Evolutionary conservation across 1,284 basidiomycete genomes (phyloP).

Genomic region (Testicularia cyperi): DNA sequence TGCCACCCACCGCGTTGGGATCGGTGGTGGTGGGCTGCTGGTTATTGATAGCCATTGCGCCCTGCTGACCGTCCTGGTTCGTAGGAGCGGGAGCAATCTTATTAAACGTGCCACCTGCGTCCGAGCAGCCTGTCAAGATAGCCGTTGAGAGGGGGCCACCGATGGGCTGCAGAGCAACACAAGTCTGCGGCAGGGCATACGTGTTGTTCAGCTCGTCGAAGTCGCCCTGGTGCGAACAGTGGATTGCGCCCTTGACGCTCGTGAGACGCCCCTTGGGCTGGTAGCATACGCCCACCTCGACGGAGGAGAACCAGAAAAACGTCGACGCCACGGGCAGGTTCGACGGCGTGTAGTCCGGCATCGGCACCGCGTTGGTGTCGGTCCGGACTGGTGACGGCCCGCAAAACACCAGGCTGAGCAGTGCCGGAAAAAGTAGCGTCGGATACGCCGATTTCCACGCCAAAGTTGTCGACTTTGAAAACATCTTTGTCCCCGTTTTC

Average conservation of each 20-base stretch:
- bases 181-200: constrained; percentile 26
- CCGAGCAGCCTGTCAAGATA: constrained; percentile 11
- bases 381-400: too few species aligned
- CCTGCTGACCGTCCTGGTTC: constrained; percentile 9
- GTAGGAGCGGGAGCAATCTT: constrained; percentile 10
- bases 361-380: neutral
- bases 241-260: constrained; percentile 15
- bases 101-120: constrained; percentile 23
- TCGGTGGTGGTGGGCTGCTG: too few species aligned
- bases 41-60: too few species aligned
- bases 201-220: constrained; percentile 34
- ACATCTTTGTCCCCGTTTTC: too few species aligned
- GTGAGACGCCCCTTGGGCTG: constrained; percentile 9
- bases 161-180: constrained; percentile 21
- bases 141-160: constrained; percentile 9
- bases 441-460: too few species aligned
- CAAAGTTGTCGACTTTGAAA: too few species aligned
- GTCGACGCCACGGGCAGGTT: constrained; percentile 6
- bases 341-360: constrained; percentile 3
- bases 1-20: too few species aligned
- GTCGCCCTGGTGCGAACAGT: constrained; percentile 21
- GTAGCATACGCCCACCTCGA: constrained; percentile 35
- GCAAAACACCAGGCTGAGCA: too few species aligned
- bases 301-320: constrained; percentile 33
- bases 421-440: too few species aligned